Evolutionary conservation across 1,284 basidiomycete species (phyloP).

Genomic region (Ganoderma leucocontextum): DNA sequence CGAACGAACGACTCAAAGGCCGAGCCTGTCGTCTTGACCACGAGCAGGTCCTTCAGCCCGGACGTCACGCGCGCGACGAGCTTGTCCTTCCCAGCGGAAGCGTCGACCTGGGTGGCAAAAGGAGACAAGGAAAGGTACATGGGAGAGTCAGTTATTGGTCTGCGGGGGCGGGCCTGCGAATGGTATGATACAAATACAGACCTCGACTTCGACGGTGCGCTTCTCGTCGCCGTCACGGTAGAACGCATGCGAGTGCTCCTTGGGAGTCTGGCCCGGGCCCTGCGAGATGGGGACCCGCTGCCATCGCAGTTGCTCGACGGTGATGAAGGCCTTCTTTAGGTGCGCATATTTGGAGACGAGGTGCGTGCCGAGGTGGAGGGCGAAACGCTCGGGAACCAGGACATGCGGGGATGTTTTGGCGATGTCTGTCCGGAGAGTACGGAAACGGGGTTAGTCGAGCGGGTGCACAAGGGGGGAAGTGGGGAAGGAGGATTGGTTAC

Average conservation of each 20-base stretch:
- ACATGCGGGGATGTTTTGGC: conserved; percentile 90
- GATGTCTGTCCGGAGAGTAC: conserved; percentile 58
- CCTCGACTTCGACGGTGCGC: conserved; percentile 72
- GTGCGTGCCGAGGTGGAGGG: conserved; percentile 86
- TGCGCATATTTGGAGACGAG: conserved; percentile 88
- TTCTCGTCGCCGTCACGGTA: conserved; percentile 92
- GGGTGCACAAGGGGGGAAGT: neutral
- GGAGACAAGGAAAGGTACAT: neutral
- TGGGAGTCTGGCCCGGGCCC: conserved; percentile 46
- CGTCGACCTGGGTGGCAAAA: conserved; percentile 59
- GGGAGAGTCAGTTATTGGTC: neutral
- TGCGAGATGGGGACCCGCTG: conserved; percentile 65
- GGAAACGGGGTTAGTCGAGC: neutral
- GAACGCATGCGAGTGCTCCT: conserved; percentile 85
- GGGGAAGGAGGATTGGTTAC: conserved; percentile 46
- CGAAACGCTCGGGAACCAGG: conserved; percentile 86
- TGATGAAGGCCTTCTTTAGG: conserved; percentile 78
- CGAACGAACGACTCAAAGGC: conserved; percentile 85
- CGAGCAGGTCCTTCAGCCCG: conserved; percentile 83
- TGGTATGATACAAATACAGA: conserved; percentile 39
- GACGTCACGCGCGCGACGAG: conserved; percentile 69
- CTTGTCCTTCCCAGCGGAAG: conserved; percentile 62
- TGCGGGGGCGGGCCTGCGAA: neutral
- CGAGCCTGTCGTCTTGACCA: conserved; percentile 91
- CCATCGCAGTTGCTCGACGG: conserved; percentile 89